A percentile compares a stretch with the other conserved stretches of the same genome.
These are phyloP conservation scores for Solanum ossicruentum DNA, from an alignment of 257 asterid genomes.

Conservation along the genomic window DNA sequence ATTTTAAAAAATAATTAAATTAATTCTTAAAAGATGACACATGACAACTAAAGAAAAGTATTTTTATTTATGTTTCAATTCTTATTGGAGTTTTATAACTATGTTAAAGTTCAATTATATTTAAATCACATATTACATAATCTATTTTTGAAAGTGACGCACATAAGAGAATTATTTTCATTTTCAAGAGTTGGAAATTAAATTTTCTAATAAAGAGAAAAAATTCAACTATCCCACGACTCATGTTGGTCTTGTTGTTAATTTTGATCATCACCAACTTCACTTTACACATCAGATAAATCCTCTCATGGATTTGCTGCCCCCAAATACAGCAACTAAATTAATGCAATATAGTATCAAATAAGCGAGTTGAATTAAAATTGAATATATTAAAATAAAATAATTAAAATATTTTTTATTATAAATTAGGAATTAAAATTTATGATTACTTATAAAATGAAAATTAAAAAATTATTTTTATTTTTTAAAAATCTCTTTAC, in stretches of 20 bases:
- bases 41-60: too few relatives aligned
- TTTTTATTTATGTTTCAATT: too few relatives aligned
- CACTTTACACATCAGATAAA: conserved; percentile 26
- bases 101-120: background rate
- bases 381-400: too few relatives aligned
- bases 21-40: too few relatives aligned
- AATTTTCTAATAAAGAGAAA: background rate
- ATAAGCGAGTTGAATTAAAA: too few relatives aligned
- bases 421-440: too few relatives aligned
- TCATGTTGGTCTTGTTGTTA: background rate
- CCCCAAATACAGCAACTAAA: background rate
- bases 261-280: background rate
- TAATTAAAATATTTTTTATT: too few relatives aligned
- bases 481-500: too few relatives aligned
- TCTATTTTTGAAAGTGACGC: too few relatives aligned
- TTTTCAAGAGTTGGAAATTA: background rate
- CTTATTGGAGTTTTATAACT: background rate
- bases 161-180: background rate
- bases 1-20: too few relatives aligned
- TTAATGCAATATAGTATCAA: background rate
- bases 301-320: background rate
- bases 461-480: too few relatives aligned
- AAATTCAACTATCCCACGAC: background rate
- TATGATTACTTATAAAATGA: background rate
- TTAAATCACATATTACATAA: background rate